Evolutionary conservation across 441 rosid genomes (phyloP), one percentile per base, ranked within the genome.

Genomic region (Codiaeum variegatum): DNA sequence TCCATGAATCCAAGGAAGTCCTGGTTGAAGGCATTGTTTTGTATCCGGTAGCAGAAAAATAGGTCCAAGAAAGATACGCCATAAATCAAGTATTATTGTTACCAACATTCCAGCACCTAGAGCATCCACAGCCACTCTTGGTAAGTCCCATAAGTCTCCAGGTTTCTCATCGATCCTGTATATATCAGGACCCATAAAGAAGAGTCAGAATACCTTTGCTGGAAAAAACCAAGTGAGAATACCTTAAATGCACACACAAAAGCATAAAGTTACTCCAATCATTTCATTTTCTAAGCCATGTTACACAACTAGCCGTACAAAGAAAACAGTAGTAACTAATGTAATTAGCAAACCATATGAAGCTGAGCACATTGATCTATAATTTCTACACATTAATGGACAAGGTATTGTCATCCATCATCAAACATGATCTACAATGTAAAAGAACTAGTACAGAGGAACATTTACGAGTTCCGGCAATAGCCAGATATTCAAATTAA

Each of bases 81-180:
- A 93, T 73, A 93, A 77, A 79, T 95, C 97, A 29, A 95, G 98
- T 76, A 93, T 88, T 77, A 95, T 95, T 0, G 97, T 95, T 67
- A 95, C 98, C 76, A 95, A 77, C 99, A 95, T 95, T 51, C 97
- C 97, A 62, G 99, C 97, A 19, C 99, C 99, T n/a, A 95, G 81
- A 31, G 99, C 91, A 84, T 95, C 99, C 21, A 95, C 84, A 65
- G 95, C 94, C 66, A 95, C 96, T 70, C 97, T 88, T 0, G 91
- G 83, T 32, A 95, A 78, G 82, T 90, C 95, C 97, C 99, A 93
- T 19, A 74, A 75, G 47, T 83, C 88, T 31, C 91, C 88, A n/a
- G 91, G 85, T 84, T 91, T 89, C 92, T 95, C 98, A 58, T 89
- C 97, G 59, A 95, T 89, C 88, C 99, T 95, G 88, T 46, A 66